Base-by-base conservation (phyloP, 768 basidiomycete species). In the Mycena epipterygia region DNA sequence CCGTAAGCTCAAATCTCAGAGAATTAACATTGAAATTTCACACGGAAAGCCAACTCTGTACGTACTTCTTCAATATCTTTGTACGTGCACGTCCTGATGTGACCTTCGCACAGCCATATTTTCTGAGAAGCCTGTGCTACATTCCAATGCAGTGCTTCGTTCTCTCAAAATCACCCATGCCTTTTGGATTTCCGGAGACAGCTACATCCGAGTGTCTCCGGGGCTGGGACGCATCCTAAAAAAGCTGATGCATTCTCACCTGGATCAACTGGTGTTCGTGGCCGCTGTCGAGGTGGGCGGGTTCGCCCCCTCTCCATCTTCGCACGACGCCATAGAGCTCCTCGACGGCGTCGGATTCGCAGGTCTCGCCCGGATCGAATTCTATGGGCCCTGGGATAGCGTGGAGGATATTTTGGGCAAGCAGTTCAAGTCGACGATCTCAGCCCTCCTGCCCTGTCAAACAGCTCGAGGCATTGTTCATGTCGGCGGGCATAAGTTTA, bases 21-120 rank as follows among this genome's bases (percentile, higher is more conserved):
- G 13, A 17, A 3, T 17, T 69, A 19, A 63, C 29, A 25, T 55
- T 69, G 19, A 59, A 44, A 27, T 69, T 69, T 29, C 29, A 23
- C 1, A 5, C 37, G 3, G 30, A 61, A 12, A 5, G 29, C 48
- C 42, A 46, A 5, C 46, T 63, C 1, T 37, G 68, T 69, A 27
- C 23, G 68, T n/a, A n/a, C n/a, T 58, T 21, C 7, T 21, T 21
- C 29, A 21, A 16, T 29, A 8, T n/a, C n/a, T n/a, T n/a, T 59
- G 13, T 27, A 2, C 39, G 37, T 25, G 1, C 2, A 4, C 8
- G 21, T 17, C 25, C 11, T 56, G 16, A 55, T 41, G n/a, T 14
- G 12, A 13, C n/a, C 19, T 27, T 23, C 16, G 4, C 14, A 9
- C 53, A 69, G 68, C 61, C 6, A 32, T 35, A 1, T 63, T 69